These are phyloP conservation scores for Glycyrrhiza uralensis DNA, from an alignment of 306 rosid genomes.

Conservation along the genomic window DNA sequence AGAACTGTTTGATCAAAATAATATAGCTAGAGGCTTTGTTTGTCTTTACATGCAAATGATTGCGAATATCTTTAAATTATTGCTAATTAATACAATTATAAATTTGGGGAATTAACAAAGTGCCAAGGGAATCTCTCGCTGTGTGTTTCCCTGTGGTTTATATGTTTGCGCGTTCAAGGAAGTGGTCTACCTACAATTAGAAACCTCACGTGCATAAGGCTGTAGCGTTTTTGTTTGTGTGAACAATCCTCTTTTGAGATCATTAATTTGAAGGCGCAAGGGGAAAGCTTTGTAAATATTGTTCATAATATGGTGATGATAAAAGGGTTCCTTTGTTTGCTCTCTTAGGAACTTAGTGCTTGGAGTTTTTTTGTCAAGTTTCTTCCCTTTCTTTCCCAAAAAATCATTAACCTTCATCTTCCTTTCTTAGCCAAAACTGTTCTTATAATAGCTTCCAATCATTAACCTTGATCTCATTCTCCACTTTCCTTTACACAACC, in stretches of 20 bases:
- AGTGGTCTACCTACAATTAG: conserved; percentile 17
- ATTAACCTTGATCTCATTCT: too few relatives aligned
- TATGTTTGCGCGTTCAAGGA: conserved; percentile 23
- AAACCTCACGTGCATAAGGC: conserved; percentile 42
- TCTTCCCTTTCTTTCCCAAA: conserved; percentile 17
- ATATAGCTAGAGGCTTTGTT: neutral
- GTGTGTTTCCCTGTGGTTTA: conserved; percentile 1
- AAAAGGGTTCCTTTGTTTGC: conserved; percentile 25
- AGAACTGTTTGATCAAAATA: too few relatives aligned
- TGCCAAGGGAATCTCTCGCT: conserved; percentile 29
- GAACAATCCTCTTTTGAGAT: neutral
- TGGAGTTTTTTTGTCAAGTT: neutral
- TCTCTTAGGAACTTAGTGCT: neutral
- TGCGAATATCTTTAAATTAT: neutral
- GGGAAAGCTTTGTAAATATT: too few relatives aligned
- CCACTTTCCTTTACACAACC: neutral
- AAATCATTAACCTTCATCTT: conserved; percentile 16
- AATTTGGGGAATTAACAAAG: neutral
- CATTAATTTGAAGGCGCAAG: conserved; percentile 14
- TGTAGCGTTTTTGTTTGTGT: conserved; percentile 33
- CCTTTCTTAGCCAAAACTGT: neutral
- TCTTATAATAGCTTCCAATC: neutral
- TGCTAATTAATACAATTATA: neutral
- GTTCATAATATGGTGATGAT: neutral
- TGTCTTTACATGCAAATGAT: neutral